Evolutionary conservation across 2,329 filamentous ascomycete genomes (phyloP), one percentile per base, ranked within the genome.

Genomic region (Fusarium albosuccineum): DNA sequence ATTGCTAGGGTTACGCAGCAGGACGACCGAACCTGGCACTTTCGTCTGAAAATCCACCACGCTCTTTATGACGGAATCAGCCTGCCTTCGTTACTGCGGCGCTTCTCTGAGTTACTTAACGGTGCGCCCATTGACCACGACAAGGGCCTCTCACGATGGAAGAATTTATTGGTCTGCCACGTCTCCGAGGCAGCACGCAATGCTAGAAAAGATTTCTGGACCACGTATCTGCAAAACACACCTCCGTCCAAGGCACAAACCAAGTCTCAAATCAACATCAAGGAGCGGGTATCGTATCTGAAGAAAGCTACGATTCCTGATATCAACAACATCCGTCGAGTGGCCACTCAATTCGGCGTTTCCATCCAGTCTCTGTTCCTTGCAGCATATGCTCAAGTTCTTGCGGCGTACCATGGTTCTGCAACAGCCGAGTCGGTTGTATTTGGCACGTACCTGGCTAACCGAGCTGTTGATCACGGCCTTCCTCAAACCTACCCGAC

Each of bases 31-130:
- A 61, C 67, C 4, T 79, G 76, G 70, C 40, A 65, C 0, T 56
- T 89, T 5, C 79, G 85, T 3, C 81, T 93, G 6, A 82, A 82
- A 27, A 90, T 97, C 5, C 94, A 97, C 66, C 94, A 98, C 75
- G 92, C 92, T 0, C 82, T 97, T 0, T 98, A 97, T 74, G 95
- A 97, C 75, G 94, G 90, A 6, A 84, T 97, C 62, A 96, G 92
- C 70, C 81, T 97, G 5, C 87, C 89, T 1, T 75, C 84, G 1
- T 79, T 97, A 6, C 80, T 93, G 22, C 74, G 83, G 3, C 73
- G 76, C 13, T 50, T 72, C 9, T 64, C 69, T 26, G 51, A 68
- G 37, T 27, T 68, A 11, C 14, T 67, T 3, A 29, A 16, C 53
- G 71, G 26, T 33, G 45, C 41, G 2, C 2, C 42, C 1, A 45